Evolutionary conservation across 192 early-diverging fungal genomes (phyloP).

Genomic region (Gaertneriomyces semiglobifer): DNA sequence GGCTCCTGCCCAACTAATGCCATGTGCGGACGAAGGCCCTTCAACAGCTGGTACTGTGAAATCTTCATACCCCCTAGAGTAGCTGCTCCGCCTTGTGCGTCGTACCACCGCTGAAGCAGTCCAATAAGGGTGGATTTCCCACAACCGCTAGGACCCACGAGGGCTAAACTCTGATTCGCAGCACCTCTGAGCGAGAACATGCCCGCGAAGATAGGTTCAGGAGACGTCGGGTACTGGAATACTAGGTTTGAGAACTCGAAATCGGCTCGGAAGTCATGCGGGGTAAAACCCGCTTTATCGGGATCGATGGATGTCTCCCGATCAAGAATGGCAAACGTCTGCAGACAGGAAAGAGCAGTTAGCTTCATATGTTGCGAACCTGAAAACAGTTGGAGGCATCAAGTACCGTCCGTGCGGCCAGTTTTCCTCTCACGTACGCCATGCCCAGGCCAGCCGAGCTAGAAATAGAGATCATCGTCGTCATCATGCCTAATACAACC

Average conservation of each 20-base stretch:
- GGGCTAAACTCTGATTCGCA: slow-evolving; percentile 20
- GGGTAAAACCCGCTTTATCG: slow-evolving; percentile 2
- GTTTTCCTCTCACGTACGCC: slow-evolving; percentile 8
- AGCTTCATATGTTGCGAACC: background rate
- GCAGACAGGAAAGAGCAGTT: background rate
- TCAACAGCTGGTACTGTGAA: slow-evolving; percentile 8
- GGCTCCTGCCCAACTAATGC: slow-evolving; percentile 42
- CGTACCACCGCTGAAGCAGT: slow-evolving; percentile 69
- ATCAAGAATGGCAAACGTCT: slow-evolving; percentile 12
- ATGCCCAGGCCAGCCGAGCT: slow-evolving; percentile 2
- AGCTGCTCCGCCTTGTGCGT: slow-evolving; percentile 54
- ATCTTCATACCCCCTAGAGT: background rate
- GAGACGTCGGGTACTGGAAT: slow-evolving; percentile 30
- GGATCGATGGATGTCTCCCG: slow-evolving; percentile 20
- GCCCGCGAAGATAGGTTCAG: slow-evolving; percentile 55
- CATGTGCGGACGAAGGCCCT: slow-evolving; percentile 12
- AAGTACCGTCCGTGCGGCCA: background rate
- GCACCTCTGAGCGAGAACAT: slow-evolving; percentile 12
- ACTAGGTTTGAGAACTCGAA: slow-evolving; percentile 14
- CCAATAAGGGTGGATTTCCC: slow-evolving; percentile 65
- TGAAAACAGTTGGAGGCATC: background rate
- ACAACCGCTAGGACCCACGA: slow-evolving; percentile 64
- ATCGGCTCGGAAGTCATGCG: slow-evolving; percentile 3
- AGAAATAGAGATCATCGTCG: slow-evolving; percentile 24
- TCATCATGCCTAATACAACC: slow-evolving; percentile 19